These are phyloP conservation scores for Hortaea werneckii DNA, from an alignment of 2,329 filamentous ascomycete species.

Conservation along the genomic window DNA sequence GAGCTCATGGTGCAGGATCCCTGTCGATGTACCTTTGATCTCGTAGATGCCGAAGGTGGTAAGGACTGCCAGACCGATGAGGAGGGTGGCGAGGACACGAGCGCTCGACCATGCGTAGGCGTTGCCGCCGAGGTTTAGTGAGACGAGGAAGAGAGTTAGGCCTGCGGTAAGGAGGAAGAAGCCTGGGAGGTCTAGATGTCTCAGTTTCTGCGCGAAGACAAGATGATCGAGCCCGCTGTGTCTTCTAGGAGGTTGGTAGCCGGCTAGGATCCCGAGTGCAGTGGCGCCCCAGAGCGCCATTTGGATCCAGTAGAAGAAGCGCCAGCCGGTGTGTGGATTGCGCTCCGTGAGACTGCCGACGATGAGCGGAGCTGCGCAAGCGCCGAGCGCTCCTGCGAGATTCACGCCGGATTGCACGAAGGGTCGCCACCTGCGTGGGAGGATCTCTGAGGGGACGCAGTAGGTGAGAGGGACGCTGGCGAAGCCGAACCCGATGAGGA, in stretches of 20 bases:
- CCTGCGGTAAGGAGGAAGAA: conserved; percentile 9
- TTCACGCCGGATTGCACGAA: conserved; percentile 6
- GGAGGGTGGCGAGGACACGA: conserved; percentile 23
- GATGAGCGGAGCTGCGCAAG: conserved; percentile 1
- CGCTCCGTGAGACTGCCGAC: not conserved
- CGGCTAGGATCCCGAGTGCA: conserved; percentile 7
- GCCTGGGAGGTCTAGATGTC: conserved; percentile 11
- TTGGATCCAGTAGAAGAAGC: conserved; percentile 11
- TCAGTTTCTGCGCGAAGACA: conserved; percentile 7
- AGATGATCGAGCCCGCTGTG: conserved; percentile 5
- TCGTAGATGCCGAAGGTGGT: conserved; percentile 22
- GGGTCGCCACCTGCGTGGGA: conserved; percentile 10
- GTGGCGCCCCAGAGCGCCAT: conserved; percentile 9
- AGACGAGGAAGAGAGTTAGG: conserved; percentile 14
- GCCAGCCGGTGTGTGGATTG: conserved; percentile 7
- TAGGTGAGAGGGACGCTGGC: conserved; percentile 9
- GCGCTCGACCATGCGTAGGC: conserved; percentile 25
- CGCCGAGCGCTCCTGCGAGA: conserved; percentile 4
- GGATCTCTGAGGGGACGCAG: conserved; percentile 9
- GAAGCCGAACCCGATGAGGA: conserved; percentile 10
- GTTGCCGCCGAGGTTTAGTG: conserved; percentile 23
- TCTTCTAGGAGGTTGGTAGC: conserved; percentile 10
- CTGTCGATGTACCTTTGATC: conserved; percentile 8
- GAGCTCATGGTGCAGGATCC: conserved; percentile 11
- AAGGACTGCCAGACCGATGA: conserved; percentile 23